Evolutionary conservation across 192 early-diverging fungal species (phyloP).

Genomic region (Bifiguratus adelaidae): DNA sequence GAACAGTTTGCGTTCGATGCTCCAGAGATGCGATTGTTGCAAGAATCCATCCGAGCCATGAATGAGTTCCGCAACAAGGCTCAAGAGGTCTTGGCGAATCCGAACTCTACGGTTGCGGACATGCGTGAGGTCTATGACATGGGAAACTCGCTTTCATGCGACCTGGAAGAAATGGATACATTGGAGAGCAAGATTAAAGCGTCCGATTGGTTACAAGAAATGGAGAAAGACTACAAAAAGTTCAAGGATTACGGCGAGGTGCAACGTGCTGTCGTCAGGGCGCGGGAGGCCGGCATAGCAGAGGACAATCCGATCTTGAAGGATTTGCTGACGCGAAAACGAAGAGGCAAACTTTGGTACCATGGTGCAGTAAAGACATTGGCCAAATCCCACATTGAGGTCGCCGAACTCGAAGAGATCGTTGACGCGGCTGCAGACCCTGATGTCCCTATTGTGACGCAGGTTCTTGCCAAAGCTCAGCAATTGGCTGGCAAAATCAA

Average conservation of each 20-base stretch:
- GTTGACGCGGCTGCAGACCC: conserved; percentile 13
- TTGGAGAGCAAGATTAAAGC: conserved; percentile 33
- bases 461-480: conserved; percentile 14
- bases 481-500: conserved; percentile 13
- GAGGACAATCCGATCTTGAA: conserved; percentile 18
- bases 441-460: conserved; percentile 8
- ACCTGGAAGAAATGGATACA: conserved; percentile 28
- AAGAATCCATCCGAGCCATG: conserved; percentile 15
- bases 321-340: conserved; percentile 12
- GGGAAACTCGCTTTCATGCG: conserved; percentile 15
- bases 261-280: conserved; percentile 17
- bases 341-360: conserved; percentile 14
- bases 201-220: conserved; percentile 25
- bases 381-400: conserved; percentile 10
- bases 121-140: conserved; percentile 20
- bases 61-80: conserved; percentile 18
- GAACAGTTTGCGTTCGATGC: conserved; percentile 21
- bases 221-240: conserved; percentile 6
- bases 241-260: conserved; percentile 16
- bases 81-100: conserved; percentile 11
- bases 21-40: conserved; percentile 25
- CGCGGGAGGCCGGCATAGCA: conserved; percentile 17
- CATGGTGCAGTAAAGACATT: conserved; percentile 7
- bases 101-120: conserved; percentile 12
- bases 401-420: conserved; percentile 17